Evolutionary conservation across 148 eudicot genomes (phyloP).

Genomic region (Persicaria maculosa): DNA sequence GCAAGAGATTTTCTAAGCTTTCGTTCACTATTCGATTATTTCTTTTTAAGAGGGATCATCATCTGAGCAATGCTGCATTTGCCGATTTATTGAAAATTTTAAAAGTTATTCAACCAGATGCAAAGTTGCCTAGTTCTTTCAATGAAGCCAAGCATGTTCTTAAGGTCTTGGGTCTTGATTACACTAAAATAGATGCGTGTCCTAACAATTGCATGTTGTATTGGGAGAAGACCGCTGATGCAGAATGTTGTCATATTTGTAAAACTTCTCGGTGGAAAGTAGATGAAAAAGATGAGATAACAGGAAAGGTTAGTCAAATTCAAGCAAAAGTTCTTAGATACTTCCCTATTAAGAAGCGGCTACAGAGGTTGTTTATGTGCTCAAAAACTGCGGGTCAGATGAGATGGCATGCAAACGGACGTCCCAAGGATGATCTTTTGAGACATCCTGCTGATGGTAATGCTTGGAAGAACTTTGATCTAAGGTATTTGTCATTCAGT

Average conservation of each 20-base stretch:
- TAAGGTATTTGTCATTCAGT: background rate
- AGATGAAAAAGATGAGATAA: too few species aligned
- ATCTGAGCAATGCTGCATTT: background rate
- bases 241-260: too few species aligned
- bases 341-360: conserved; percentile 13
- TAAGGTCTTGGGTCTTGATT: background rate
- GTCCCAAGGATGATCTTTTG: conserved; percentile 10
- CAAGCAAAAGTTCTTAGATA: too few species aligned
- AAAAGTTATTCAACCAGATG: background rate
- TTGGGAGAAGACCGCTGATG: too few species aligned
- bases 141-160: background rate
- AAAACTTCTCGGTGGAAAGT: too few species aligned
- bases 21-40: too few species aligned
- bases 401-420: conserved; percentile 12
- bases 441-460: conserved; percentile 12
- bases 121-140: background rate
- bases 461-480: conserved; percentile 31
- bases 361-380: conserved; percentile 14
- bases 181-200: background rate
- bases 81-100: background rate
- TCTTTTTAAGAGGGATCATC: too few species aligned
- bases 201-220: background rate
- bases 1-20: too few species aligned
- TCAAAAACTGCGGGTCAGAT: conserved; percentile 5
- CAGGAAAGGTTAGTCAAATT: too few species aligned